Evolutionary conservation across 2,329 filamentous ascomycete genomes (phyloP).

Genomic region (Ceratocystis alfenasii): DNA sequence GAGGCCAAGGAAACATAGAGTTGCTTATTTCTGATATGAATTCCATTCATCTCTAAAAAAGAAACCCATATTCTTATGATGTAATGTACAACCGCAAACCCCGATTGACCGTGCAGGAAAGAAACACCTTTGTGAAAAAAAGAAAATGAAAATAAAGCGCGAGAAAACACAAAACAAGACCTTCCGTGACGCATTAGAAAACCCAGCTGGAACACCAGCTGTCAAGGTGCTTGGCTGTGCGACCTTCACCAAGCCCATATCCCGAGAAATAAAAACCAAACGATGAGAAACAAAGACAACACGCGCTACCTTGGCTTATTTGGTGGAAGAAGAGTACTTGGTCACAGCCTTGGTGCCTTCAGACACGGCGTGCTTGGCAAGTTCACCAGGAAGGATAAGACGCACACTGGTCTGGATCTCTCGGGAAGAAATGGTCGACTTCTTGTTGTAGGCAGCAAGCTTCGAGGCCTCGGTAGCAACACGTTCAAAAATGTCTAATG

Average conservation of each 20-base stretch:
- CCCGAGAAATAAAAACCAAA: constrained; percentile 41
- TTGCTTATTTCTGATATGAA: constrained; percentile 40
- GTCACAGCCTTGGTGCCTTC: constrained; percentile 99
- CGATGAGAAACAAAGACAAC: constrained; percentile 36
- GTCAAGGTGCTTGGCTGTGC: constrained; percentile 28
- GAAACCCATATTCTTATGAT: constrained; percentile 50
- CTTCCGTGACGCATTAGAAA: constrained; percentile 67
- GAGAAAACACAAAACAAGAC: constrained; percentile 37
- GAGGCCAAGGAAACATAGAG: not conserved
- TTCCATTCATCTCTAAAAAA: constrained; percentile 41
- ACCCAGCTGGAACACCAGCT: constrained; percentile 36
- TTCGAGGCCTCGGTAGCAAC: constrained; percentile 98
- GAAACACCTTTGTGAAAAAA: constrained; percentile 51
- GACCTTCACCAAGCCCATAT: constrained; percentile 44
- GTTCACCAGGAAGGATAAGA: constrained; percentile 93
- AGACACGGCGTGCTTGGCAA: constrained; percentile 98
- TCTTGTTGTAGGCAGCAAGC: constrained; percentile 99
- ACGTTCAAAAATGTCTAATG: constrained; percentile 94
- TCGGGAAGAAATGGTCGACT: constrained; percentile 97
- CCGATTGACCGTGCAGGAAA: constrained; percentile 47
- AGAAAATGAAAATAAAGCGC: constrained; percentile 19
- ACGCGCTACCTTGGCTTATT: constrained; percentile 49
- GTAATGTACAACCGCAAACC: constrained; percentile 65
- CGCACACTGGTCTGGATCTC: constrained; percentile 98
- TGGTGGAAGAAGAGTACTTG: constrained; percentile 99